Base-by-base conservation (phyloP, 2,329 filamentous ascomycete genomes). In the Epichloe hybrida region DNA sequence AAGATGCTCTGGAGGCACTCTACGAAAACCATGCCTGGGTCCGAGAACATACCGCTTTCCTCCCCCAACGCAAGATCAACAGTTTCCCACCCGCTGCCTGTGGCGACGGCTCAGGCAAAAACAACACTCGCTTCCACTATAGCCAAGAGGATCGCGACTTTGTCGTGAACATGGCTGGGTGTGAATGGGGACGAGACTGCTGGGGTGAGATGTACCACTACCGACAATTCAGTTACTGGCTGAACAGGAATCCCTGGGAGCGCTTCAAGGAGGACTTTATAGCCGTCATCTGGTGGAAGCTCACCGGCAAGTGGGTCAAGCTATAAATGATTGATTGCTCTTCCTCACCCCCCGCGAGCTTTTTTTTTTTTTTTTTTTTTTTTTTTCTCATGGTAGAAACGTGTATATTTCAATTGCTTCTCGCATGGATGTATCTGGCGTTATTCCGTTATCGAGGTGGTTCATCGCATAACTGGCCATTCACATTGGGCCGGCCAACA, bases 141-240 rank as follows among this genome's bases (percentile, higher is more conserved):
- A 76, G 86, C 58, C 76, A 93, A 66, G 75, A 80, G 41, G 89
- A 94, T 53, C 80, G 88, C 31, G 93, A 98, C 66, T 96, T 98
- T 62, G 59, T 97, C 45, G 91, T 98, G 61, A 98, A 96, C 67
- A 97, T 98, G 91, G 93, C 93, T 5, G 93, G 93, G 4, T 98
- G 93, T 65, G 86, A 95, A 67, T 97, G 88, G 85, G 91, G 91
- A 4, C 81, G 93, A 47, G 91, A 98, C 69, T 98, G 93, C 67
- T 97, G 91, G 91, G 84, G 84, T 38, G 93, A 98, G 70, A 96
- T 98, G 82, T 95, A 95, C 71, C 84, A 86, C 65, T 98, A 89
- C 71, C 86, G 90, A 49, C 83, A 95, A 66, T 77, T 95, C 62
- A 95, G 88, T 72, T 91, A 95, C 66, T 83, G 82, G 68, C 77